Evolutionary conservation across 1,284 basidiomycete genomes (phyloP).

Genomic region (Ceratobasidium sp.): DNA sequence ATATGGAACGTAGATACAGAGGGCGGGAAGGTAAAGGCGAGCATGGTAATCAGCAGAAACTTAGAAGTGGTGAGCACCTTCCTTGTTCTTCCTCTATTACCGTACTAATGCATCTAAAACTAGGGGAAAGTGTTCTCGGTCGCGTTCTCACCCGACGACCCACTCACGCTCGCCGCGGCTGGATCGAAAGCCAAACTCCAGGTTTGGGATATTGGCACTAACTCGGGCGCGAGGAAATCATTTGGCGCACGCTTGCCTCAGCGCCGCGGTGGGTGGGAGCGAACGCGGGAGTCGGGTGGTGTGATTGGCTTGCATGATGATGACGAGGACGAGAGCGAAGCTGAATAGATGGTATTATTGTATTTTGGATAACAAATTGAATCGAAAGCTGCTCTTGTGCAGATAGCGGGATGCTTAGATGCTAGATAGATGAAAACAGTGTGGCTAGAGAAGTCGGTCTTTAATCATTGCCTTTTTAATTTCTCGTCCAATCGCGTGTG

Average conservation of each 20-base stretch:
- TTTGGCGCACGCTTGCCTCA: slow-evolving; percentile 78
- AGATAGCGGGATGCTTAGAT: neutral
- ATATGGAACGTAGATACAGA: slow-evolving; percentile 89
- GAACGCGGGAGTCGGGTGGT: slow-evolving; percentile 11
- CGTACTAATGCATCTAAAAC: neutral
- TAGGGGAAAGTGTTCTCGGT: slow-evolving; percentile 96
- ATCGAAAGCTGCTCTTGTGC: neutral
- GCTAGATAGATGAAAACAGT: neutral
- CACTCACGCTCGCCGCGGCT: slow-evolving; percentile 92
- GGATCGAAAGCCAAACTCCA: slow-evolving; percentile 94
- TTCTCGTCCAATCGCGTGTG: slow-evolving; percentile 21
- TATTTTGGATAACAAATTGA: neutral
- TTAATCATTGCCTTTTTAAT: slow-evolving; percentile 39
- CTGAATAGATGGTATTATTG: neutral
- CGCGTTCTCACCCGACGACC: slow-evolving; percentile 92
- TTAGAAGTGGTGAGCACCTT: slow-evolving; percentile 83
- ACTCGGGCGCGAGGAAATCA: slow-evolving; percentile 78
- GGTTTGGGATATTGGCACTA: slow-evolving; percentile 91
- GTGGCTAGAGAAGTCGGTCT: neutral
- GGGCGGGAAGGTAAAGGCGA: slow-evolving; percentile 79
- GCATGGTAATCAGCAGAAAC: slow-evolving; percentile 88
- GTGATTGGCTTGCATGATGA: slow-evolving; percentile 19
- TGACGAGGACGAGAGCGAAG: slow-evolving; percentile 22
- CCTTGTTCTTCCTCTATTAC: neutral
- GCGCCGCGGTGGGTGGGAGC: slow-evolving; percentile 37